phyloP scores from a whole-genome alignment of 345 rosid species.

The Salix viminalis region DNA sequence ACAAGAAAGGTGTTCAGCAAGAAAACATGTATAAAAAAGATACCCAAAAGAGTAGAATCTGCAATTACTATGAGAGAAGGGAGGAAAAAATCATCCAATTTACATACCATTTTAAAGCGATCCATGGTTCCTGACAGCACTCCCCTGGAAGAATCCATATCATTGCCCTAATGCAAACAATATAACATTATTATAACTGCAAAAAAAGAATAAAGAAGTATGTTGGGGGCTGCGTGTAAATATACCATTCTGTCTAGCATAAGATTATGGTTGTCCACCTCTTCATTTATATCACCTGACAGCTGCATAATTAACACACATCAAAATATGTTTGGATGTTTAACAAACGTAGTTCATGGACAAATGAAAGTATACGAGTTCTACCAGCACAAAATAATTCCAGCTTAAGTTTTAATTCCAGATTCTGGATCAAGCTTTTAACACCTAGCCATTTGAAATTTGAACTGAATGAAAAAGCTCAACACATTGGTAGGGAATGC shows the following conservation, averaged over 20 bases:
- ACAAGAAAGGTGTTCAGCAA: neutral
- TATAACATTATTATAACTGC: slow-evolving; percentile 16
- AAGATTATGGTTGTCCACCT: slow-evolving; percentile 78
- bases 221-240: neutral
- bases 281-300: slow-evolving; percentile 86
- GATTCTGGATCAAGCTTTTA: neutral
- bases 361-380: neutral
- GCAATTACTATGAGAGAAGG: slow-evolving; percentile 1
- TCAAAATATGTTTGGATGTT: slow-evolving; percentile 3
- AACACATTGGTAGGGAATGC: neutral
- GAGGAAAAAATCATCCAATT: neutral
- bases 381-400: neutral
- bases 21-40: neutral
- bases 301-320: slow-evolving; percentile 41
- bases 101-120: slow-evolving; percentile 74
- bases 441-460: neutral
- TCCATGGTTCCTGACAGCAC: slow-evolving; percentile 93
- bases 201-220: slow-evolving; percentile 2
- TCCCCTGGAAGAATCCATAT: slow-evolving; percentile 94
- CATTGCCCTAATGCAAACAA: slow-evolving; percentile 60
- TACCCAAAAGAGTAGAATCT: neutral
- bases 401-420: neutral
- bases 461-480: neutral
- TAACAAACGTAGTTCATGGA: neutral
- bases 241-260: slow-evolving; percentile 85